phyloP scores from a whole-genome alignment of 2,329 filamentous ascomycete species.

The Colletotrichum costaricense region DNA sequence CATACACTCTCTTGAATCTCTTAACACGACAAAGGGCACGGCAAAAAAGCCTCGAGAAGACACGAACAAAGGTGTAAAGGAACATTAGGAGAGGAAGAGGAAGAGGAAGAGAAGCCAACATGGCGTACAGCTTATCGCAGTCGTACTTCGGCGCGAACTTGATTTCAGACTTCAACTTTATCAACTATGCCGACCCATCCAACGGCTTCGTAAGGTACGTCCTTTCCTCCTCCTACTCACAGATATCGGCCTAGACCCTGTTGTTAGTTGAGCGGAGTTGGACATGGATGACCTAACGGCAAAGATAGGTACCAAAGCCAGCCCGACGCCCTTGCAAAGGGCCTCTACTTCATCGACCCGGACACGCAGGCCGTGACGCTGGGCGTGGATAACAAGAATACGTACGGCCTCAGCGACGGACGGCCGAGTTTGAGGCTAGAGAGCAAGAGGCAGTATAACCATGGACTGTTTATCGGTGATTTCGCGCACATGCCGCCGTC shows the following conservation, averaged over 20 bases:
- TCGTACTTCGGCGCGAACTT: constrained; percentile 57
- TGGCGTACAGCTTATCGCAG: constrained; percentile 53
- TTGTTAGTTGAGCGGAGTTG: background rate
- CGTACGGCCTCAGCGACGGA: constrained; percentile 51
- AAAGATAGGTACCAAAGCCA: constrained; percentile 55
- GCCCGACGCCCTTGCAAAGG: constrained; percentile 49
- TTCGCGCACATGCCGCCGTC: constrained; percentile 79
- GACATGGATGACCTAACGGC: background rate
- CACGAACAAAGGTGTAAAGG: background rate
- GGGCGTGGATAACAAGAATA: constrained; percentile 55
- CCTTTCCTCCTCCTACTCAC: constrained; percentile 33
- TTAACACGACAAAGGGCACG: background rate
- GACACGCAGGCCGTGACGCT: constrained; percentile 56
- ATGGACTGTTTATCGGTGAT: constrained; percentile 78
- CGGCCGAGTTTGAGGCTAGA: constrained; percentile 73
- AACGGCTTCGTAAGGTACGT: constrained; percentile 76
- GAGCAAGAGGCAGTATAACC: constrained; percentile 71
- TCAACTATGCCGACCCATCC: constrained; percentile 68
- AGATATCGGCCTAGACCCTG: background rate
- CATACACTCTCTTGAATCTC: background rate
- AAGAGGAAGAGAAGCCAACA: background rate
- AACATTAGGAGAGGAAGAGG: background rate
- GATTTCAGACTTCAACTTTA: constrained; percentile 62
- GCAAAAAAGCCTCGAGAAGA: background rate
- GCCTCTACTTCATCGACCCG: constrained; percentile 56